Percentiles rank a stretch among this genome's conserved stretches.
Evolutionary conservation across 495 filamentous ascomycete genomes (phyloP).

Genomic region (Podospora sp.): DNA sequence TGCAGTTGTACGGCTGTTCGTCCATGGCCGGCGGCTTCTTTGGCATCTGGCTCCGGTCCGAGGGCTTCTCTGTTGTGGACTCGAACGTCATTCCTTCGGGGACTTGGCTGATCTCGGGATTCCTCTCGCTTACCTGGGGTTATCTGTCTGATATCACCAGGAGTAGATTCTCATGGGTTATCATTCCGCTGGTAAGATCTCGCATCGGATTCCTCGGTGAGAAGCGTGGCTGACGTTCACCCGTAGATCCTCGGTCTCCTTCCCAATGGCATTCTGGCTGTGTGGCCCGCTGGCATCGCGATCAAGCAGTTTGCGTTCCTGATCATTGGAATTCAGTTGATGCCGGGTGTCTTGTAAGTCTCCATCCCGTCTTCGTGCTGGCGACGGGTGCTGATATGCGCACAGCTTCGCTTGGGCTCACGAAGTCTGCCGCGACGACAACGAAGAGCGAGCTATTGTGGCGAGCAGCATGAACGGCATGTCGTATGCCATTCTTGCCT

Average conservation of each 20-base stretch:
- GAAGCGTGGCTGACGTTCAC: too few relatives aligned
- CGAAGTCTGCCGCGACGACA: constrained; percentile 49
- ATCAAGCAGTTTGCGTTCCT: constrained; percentile 56
- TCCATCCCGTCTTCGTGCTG: not conserved
- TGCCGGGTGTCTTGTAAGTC: constrained; percentile 38
- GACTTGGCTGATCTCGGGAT: constrained; percentile 46
- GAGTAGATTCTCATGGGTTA: constrained; percentile 48
- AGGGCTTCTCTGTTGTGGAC: constrained; percentile 42
- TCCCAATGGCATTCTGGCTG: constrained; percentile 46
- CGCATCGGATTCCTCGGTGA: too few relatives aligned
- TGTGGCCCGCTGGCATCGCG: constrained; percentile 54
- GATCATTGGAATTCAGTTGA: constrained; percentile 32
- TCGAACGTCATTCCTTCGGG: constrained; percentile 49
- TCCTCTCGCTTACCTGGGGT: constrained; percentile 36
- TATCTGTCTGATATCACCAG: constrained; percentile 53
- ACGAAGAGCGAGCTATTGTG: constrained; percentile 54
- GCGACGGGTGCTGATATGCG: not conserved
- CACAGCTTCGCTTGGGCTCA: constrained; percentile 51
- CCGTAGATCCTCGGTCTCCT: constrained; percentile 26
- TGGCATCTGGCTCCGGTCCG: constrained; percentile 49
- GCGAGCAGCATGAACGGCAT: constrained; percentile 55
- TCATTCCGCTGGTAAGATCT: constrained; percentile 36
- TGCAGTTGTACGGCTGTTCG: constrained; percentile 34
- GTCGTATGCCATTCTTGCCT: constrained; percentile 53
- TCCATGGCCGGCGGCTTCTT: constrained; percentile 35